Base-by-base conservation (phyloP, 1,284 basidiomycete species). In the Wolfiporia cocos region DNA sequence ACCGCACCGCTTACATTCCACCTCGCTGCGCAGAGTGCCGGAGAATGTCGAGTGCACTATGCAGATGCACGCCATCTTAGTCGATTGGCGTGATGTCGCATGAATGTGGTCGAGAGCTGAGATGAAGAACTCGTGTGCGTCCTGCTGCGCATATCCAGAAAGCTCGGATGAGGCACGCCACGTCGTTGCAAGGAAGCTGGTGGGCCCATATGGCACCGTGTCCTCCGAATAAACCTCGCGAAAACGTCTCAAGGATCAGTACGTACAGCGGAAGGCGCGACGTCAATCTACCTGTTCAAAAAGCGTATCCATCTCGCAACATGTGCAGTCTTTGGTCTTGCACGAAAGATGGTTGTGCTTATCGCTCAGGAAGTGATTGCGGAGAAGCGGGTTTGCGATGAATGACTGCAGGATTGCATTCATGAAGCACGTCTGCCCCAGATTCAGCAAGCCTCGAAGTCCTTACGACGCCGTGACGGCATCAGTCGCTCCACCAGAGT, bases 381-480 rank as follows among this genome's bases (percentile, higher is more conserved):
- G 79, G 7, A 98, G 70, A 4, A 97, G 70, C 0, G 94, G 94
- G 54, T 97, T 99, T 64, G 93, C 89, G 11, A 92, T 69, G 55
- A 99, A 86, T n/a, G 81, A 80, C 63, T 99, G 95, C 5, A 99
- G 74, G 35, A 98, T 81, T 39, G 89, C 91, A 49, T 92, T 95
- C 58, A 99, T 73, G 66, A 93, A 98, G 58, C 94, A 99, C 0
- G 94, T 98, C 54, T 95, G 90, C 4, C 92, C 91, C 5, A 97
- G 81, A 59, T 97, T 97, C 34, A 96, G 71, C 3, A 97, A 70
- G 0, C 94, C 94, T 43, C 92, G 76, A 9, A 90, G 81, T 42
- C 82, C 90, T 89, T 48, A 49, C 41, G 28, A 15, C 24, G 17
- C 21, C 17, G 22, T 22, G 23, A 23, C 7, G 10, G 12, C 12